A percentile compares a stretch with the other conserved stretches of the same genome.
phyloP scores from a whole-genome alignment of 192 early-diverging fungal species.

The Kickxella alabastrina region DNA sequence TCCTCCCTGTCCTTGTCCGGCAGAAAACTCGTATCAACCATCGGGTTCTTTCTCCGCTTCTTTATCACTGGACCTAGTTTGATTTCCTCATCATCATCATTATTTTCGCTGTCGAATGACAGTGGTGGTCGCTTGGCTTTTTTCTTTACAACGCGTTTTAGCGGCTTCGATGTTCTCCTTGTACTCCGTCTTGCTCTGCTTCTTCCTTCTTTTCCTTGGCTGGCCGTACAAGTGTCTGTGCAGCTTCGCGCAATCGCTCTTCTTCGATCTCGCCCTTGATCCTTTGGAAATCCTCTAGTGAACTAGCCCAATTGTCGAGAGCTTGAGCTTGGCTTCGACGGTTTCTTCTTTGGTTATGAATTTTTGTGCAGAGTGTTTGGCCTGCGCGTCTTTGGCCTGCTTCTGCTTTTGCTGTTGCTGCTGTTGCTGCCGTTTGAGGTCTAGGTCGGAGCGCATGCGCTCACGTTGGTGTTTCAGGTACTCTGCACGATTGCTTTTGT shows the following conservation, averaged over 20 bases:
- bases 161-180: too few relatives aligned
- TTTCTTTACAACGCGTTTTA: too few relatives aligned
- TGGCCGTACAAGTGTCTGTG: slow-evolving; percentile 50
- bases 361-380: too few relatives aligned
- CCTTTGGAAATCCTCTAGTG: slow-evolving; percentile 85
- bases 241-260: slow-evolving; percentile 68
- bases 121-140: slow-evolving; percentile 58
- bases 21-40: slow-evolving; percentile 88
- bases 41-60: slow-evolving; percentile 78
- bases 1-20: slow-evolving; percentile 88
- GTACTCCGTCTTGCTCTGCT: slow-evolving; percentile 4
- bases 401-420: too few relatives aligned
- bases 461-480: too few relatives aligned
- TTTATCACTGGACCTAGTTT: slow-evolving; percentile 15
- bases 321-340: slow-evolving; percentile 81
- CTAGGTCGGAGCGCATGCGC: too few relatives aligned
- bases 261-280: slow-evolving; percentile 81
- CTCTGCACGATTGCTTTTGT: too few relatives aligned
- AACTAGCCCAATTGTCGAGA: slow-evolving; percentile 85
- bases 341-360: slow-evolving; percentile 74
- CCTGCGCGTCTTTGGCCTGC: too few relatives aligned
- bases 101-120: slow-evolving; percentile 71
- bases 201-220: not conserved
- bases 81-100: slow-evolving; percentile 49
- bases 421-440: slow-evolving; percentile 60